A percentile compares a stretch with the other conserved stretches of the same genome.
phyloP scores from a whole-genome alignment of 345 rosid species.

The Corchorus capsularis region DNA sequence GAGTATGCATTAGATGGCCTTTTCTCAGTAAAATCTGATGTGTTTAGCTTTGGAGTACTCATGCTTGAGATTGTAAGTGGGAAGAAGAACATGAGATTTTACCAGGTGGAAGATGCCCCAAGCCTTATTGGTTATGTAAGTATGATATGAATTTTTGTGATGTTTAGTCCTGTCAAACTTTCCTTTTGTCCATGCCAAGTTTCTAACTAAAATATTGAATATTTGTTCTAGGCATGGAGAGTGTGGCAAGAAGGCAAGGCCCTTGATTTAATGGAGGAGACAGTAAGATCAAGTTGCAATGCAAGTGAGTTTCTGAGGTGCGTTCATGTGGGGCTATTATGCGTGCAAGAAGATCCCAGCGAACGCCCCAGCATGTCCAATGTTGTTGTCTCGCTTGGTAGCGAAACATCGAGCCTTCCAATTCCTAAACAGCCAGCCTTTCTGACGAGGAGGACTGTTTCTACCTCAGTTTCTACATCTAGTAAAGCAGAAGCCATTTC shows the following conservation, averaged over 20 bases:
- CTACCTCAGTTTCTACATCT: not conserved
- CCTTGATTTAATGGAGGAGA: constrained; percentile 12
- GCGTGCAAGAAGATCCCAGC: constrained; percentile 15
- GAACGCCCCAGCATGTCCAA: constrained; percentile 15
- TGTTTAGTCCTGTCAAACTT: not conserved
- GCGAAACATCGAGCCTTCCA: not conserved
- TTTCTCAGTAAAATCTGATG: constrained; percentile 8
- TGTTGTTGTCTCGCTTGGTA: not conserved
- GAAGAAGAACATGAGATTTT: not conserved
- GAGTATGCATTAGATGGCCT: constrained; percentile 15
- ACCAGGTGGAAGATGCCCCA: not conserved
- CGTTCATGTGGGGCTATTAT: not conserved
- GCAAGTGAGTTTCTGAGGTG: not conserved
- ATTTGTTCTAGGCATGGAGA: constrained; percentile 2
- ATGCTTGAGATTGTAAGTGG: constrained; percentile 7
- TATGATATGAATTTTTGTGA: not conserved
- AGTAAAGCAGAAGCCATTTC: not conserved
- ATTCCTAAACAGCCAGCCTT: constrained; percentile 10
- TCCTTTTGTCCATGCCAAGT: not conserved
- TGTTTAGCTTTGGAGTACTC: constrained; percentile 3
- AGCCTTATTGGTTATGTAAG: constrained; percentile 11
- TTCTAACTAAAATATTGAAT: too few species aligned
- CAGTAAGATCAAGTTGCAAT: not conserved
- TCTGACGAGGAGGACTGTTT: not conserved
- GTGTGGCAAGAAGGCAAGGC: constrained; percentile 13